phyloP scores from a whole-genome alignment of 306 rosid genomes.

The Delonix regia region DNA sequence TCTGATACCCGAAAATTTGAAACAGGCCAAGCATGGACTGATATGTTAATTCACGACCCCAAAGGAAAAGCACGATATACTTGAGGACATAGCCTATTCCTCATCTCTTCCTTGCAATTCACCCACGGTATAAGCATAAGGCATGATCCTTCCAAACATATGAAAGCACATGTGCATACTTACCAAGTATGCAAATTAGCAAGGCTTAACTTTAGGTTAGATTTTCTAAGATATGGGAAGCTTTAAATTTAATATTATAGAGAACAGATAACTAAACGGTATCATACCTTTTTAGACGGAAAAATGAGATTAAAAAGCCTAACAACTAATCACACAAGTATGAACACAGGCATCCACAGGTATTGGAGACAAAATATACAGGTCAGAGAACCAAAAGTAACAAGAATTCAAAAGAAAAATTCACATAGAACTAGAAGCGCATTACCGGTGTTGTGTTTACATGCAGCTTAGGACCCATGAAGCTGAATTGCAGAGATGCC shows the following conservation, averaged over 20 bases:
- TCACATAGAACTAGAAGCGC: slow-evolving; percentile 29
- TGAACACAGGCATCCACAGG: neutral
- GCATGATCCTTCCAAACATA: neutral
- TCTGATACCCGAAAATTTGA: too few species aligned
- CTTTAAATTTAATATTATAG: neutral
- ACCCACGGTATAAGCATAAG: neutral
- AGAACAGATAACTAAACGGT: neutral
- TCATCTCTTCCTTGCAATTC: neutral
- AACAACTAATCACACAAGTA: slow-evolving; percentile 10
- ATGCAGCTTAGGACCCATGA: slow-evolving; percentile 91
- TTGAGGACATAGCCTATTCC: neutral
- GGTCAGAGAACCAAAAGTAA: slow-evolving; percentile 29
- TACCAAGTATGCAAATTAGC: neutral
- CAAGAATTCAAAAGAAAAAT: neutral
- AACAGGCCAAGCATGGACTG: too few species aligned
- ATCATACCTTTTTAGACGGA: neutral
- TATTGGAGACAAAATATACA: neutral
- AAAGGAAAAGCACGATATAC: too few species aligned
- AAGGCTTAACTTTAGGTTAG: neutral
- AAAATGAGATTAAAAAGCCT: neutral
- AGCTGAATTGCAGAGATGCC: slow-evolving; percentile 81
- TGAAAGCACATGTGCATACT: neutral
- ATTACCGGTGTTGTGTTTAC: slow-evolving; percentile 74
- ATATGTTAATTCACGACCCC: too few species aligned
- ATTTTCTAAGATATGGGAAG: neutral